These are phyloP conservation scores for Xylaria polymorpha DNA, from an alignment of 2,329 filamentous ascomycete genomes.

Conservation along the genomic window DNA sequence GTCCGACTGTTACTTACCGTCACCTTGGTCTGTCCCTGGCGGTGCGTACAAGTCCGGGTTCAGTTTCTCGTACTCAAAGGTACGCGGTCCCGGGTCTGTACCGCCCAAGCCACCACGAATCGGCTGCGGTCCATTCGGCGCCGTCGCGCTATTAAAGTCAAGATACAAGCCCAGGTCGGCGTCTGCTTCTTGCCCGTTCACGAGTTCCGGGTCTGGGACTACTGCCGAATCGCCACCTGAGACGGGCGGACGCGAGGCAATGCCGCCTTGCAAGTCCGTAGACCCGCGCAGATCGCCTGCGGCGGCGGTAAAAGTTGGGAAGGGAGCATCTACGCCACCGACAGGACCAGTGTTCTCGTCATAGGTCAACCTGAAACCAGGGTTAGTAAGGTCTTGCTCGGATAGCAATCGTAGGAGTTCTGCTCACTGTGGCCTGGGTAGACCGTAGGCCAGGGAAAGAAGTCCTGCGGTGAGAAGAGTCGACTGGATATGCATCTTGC, in stretches of 20 bases:
- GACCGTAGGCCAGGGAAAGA: slow-evolving; percentile 31
- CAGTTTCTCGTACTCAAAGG: slow-evolving; percentile 62
- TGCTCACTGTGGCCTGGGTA: slow-evolving; percentile 40
- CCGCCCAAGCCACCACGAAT: slow-evolving; percentile 63
- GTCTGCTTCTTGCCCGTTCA: slow-evolving; percentile 63
- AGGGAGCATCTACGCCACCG: slow-evolving; percentile 54
- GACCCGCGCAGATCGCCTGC: slow-evolving; percentile 57
- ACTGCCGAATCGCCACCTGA: slow-evolving; percentile 54
- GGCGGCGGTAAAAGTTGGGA: slow-evolving; percentile 53
- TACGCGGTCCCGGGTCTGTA: slow-evolving; percentile 65
- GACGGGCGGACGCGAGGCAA: slow-evolving; percentile 53
- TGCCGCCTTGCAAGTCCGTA: slow-evolving; percentile 55
- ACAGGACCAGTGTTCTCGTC: slow-evolving; percentile 58
- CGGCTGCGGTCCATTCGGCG: slow-evolving; percentile 60
- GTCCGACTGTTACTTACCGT: slow-evolving; percentile 35
- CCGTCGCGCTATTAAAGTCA: slow-evolving; percentile 61
- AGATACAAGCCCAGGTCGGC: slow-evolving; percentile 63
- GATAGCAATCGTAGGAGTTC: background rate
- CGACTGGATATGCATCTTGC: slow-evolving; percentile 34
- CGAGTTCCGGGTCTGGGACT: slow-evolving; percentile 55
- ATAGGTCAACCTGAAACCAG: slow-evolving; percentile 52
- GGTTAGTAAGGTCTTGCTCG: slow-evolving; percentile 24
- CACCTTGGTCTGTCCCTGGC: slow-evolving; percentile 63
- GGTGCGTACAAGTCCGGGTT: slow-evolving; percentile 67
- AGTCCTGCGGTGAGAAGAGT: slow-evolving; percentile 35